These are phyloP conservation scores for Erythrophleum fordii DNA, from an alignment of 306 rosid genomes.

Conservation along the genomic window DNA sequence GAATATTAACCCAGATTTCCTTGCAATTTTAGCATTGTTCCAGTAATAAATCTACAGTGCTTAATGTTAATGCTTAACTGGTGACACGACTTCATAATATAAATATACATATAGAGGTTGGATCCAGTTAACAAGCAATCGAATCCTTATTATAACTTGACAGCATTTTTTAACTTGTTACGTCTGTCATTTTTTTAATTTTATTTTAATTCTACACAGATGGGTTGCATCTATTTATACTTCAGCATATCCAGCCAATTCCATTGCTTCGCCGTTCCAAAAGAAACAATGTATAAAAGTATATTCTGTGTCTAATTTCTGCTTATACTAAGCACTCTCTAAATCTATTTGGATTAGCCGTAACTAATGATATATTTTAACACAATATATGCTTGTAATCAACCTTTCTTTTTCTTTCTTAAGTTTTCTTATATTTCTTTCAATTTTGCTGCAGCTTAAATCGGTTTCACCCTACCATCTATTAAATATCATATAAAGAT, in stretches of 20 bases:
- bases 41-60: not conserved
- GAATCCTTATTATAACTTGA: not conserved
- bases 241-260: constrained; percentile 10
- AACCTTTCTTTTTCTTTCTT: no score
- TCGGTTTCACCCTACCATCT: no score
- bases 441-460: not conserved
- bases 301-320: not conserved
- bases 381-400: no score
- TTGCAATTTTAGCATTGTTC: not conserved
- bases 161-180: not conserved
- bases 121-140: not conserved
- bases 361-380: no score
- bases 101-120: not conserved
- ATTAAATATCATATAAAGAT: no score
- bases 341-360: no score
- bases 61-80: not conserved
- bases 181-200: not conserved
- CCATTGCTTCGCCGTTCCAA: not conserved
- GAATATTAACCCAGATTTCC: not conserved
- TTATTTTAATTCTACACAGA: not conserved
- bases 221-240: not conserved
- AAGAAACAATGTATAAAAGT: not conserved
- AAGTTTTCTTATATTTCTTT: not conserved
- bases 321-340: not conserved
- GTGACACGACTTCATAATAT: not conserved